Base-by-base conservation (phyloP, 495 filamentous ascomycete species). In the Parathielavia appendiculata region DNA sequence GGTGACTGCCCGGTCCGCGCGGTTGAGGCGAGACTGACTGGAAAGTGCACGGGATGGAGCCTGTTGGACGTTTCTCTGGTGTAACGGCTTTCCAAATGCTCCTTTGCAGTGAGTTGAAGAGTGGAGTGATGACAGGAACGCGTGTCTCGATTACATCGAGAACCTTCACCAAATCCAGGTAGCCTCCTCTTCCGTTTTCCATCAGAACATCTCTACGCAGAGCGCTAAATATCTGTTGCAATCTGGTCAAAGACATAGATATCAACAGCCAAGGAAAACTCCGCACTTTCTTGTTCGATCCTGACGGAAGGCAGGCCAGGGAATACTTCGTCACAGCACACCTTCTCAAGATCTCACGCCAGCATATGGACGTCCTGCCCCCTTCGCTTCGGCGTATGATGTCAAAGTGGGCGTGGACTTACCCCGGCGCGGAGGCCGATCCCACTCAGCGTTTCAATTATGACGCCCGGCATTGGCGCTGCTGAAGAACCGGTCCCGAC, bases 311-410 rank as follows among this genome's bases (percentile, higher is more conserved):
- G 47, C 47, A 36, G 47, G 47, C 47, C 4, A 36, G 20, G 47
- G 32, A 35, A 36, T 50, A 50, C 47, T 50, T 50, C 30, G 47
- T 50, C 30, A 5, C 47, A 20, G 47, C 47, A 5, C 30, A 50
- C 47, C 32, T 50, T 1, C 47, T 50, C 47, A 50, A 50, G 47
- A 50, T 19, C 30, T 50, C 36, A 30, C 47, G 47, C 30, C 47
- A n/a, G 47, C 47, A 50, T 6, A 50, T 36, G n/a, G 47, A 50
- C 32, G 47, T 50, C n/a, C n/a, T 36, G 9, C 47, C 47, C 30
- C 32, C 30, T 36, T 50, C 47, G 16, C 47, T 50, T 10, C 0
- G 36, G 30, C 30, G 20, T 30, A 35, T 50, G 47, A 36, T 16
- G 13, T 8, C 30, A 36, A 50, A 19, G 47, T 50, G 47, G 47